Evolutionary conservation across 805 yeast genomes (phyloP).

Genomic region (Candida michaelii): DNA sequence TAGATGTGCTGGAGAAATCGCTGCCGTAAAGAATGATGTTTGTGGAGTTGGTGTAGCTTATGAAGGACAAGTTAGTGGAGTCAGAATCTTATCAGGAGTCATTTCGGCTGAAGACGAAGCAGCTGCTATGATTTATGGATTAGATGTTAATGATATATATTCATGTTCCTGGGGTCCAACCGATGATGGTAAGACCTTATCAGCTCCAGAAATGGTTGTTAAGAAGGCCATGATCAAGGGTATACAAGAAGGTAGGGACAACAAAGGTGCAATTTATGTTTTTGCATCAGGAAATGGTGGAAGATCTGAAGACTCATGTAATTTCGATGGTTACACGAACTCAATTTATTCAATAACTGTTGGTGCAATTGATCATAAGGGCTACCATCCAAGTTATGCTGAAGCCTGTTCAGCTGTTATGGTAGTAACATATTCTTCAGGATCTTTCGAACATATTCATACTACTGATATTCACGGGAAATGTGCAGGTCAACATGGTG

Average conservation of each 20-base stretch:
- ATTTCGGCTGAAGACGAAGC: slow-evolving; percentile 90
- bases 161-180: slow-evolving; percentile 99
- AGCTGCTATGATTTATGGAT: slow-evolving; percentile 73
- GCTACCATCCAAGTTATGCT: slow-evolving; percentile 83
- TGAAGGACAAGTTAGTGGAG: slow-evolving; percentile 81
- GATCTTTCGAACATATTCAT: slow-evolving; percentile 84
- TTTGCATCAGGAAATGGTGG: slow-evolving; percentile 98
- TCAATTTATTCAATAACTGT: slow-evolving; percentile 93
- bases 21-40: slow-evolving; percentile 78
- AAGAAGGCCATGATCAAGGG: slow-evolving; percentile 84
- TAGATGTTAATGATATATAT: slow-evolving; percentile 86
- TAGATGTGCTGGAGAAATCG: slow-evolving; percentile 96
- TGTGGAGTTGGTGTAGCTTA: slow-evolving; percentile 99
- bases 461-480: slow-evolving; percentile 73
- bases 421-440: slow-evolving; percentile 91
- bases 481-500: slow-evolving; percentile 83
- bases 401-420: slow-evolving; percentile 94
- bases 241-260: slow-evolving; percentile 72
- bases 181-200: slow-evolving; percentile 86
- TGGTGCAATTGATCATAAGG: slow-evolving; percentile 87
- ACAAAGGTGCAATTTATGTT: slow-evolving; percentile 85
- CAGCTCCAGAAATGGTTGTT: slow-evolving; percentile 78
- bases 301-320: slow-evolving; percentile 79
- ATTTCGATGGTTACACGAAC: slow-evolving; percentile 96
- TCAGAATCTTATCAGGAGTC: slow-evolving; percentile 80